Evolutionary conservation across 164 flowering plant species (phyloP).

Genomic region (Santalum album): DNA sequence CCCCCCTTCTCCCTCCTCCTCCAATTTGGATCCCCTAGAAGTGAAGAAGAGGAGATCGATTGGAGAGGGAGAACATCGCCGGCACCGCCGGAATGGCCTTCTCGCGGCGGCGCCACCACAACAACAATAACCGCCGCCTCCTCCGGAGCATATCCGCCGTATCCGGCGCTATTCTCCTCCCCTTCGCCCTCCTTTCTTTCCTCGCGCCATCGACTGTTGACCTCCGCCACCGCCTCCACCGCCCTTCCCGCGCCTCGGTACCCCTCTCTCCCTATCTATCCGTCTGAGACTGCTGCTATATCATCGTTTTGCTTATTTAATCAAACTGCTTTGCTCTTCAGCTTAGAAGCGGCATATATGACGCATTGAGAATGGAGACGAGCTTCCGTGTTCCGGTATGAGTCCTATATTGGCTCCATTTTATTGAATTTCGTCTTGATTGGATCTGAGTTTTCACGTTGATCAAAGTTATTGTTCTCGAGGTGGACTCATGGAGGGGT

Average conservation of each 20-base stretch:
- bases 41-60: no score
- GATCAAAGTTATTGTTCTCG: constrained; percentile 8
- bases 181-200: constrained; percentile 35
- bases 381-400: constrained; percentile 44
- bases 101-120: constrained; percentile 45
- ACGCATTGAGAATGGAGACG: constrained; percentile 6
- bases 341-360: constrained; percentile 11
- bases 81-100: constrained; percentile 22
- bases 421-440: constrained; percentile 4
- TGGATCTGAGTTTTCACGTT: constrained; percentile 1
- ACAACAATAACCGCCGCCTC: constrained; percentile 20
- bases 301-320: not conserved
- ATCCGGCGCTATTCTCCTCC: constrained; percentile 30
- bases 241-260: no score
- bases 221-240: constrained; percentile 16
- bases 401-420: constrained; percentile 1
- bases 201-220: constrained; percentile 40
- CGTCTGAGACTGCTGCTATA: no score
- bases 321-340: not conserved
- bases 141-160: constrained; percentile 24
- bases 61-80: not conserved
- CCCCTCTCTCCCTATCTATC: no score
- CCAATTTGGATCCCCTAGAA: no score
- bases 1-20: no score
- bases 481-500: constrained; percentile 28